Evolutionary conservation across 1,139 yeast species (phyloP).

Genomic region (Kazachstania sp.): DNA sequence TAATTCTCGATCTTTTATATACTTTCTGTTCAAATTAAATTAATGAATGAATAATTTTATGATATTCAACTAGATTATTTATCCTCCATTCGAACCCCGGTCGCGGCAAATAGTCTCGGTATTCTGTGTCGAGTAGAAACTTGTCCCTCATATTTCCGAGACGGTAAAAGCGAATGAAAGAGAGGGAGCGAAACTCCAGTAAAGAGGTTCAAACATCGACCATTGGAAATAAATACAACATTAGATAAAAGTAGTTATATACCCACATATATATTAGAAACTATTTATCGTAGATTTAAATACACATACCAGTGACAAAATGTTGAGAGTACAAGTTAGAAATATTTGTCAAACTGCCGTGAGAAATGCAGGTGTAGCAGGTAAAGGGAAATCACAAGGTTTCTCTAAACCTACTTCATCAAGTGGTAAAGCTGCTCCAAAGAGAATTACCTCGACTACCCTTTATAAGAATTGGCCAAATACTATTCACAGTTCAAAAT

Average conservation of each 20-base stretch:
- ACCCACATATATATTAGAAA: no score
- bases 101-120: neutral
- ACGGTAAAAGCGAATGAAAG: no score
- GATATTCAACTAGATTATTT: no score
- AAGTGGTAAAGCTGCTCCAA: slow-evolving; percentile 16
- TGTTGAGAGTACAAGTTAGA: slow-evolving; percentile 17
- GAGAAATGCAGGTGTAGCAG: slow-evolving; percentile 18
- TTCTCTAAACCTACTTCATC: slow-evolving; percentile 19
- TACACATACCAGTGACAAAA: neutral
- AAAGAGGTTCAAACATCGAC: no score
- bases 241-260: no score
- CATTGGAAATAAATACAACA: no score
- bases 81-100: neutral
- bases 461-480: slow-evolving; percentile 27
- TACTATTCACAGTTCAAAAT: slow-evolving; percentile 23
- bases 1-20: no score
- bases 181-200: no score
- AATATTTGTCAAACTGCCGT: slow-evolving; percentile 10
- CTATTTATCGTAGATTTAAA: no score
- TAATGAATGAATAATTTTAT: neutral
- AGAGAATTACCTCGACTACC: slow-evolving; percentile 24
- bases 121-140: no score
- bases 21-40: neutral
- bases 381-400: slow-evolving; percentile 26
- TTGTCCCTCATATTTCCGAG: no score